These are phyloP conservation scores for Myriosclerotinia duriaeana DNA, from an alignment of 2,329 filamentous ascomycete species.

Conservation along the genomic window DNA sequence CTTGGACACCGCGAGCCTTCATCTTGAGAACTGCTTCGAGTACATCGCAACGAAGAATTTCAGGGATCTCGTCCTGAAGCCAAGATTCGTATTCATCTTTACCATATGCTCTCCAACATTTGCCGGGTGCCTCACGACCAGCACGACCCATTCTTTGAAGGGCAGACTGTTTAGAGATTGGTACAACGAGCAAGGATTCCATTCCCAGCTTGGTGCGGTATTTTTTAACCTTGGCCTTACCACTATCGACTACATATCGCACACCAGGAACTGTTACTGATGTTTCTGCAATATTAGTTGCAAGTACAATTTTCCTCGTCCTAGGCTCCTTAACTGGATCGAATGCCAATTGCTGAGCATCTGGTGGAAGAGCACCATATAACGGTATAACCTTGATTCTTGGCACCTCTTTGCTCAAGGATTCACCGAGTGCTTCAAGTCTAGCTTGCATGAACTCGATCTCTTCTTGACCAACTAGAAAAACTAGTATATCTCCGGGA, in stretches of 20 bases:
- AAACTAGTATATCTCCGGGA: slow-evolving; percentile 92
- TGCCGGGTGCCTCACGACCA: slow-evolving; percentile 85
- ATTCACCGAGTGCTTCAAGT: slow-evolving; percentile 74
- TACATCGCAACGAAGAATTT: slow-evolving; percentile 88
- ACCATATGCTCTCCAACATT: slow-evolving; percentile 88
- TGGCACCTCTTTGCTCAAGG: slow-evolving; percentile 72
- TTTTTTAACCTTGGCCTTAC: slow-evolving; percentile 92
- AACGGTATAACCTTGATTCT: slow-evolving; percentile 73
- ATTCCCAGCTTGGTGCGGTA: slow-evolving; percentile 82
- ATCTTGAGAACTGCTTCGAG: slow-evolving; percentile 84
- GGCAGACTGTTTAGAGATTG: slow-evolving; percentile 90
- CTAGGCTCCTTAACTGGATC: slow-evolving; percentile 66
- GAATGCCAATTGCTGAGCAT: slow-evolving; percentile 84
- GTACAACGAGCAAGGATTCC: slow-evolving; percentile 85
- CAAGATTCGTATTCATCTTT: slow-evolving; percentile 70
- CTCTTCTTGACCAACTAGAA: slow-evolving; percentile 88
- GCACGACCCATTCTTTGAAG: slow-evolving; percentile 90
- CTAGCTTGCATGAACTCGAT: slow-evolving; percentile 80
- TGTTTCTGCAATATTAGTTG: slow-evolving; percentile 98
- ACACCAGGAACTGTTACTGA: slow-evolving; percentile 95
- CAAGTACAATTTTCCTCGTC: slow-evolving; percentile 85
- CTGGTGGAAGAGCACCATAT: slow-evolving; percentile 85
- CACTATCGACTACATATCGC: slow-evolving; percentile 85
- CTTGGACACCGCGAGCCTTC: slow-evolving; percentile 84
- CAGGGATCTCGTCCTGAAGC: slow-evolving; percentile 74